Evolutionary conservation across 2,329 filamentous ascomycete species (phyloP), one percentile per base, ranked within the genome.

Genomic region (Hypoxylon sp.): DNA sequence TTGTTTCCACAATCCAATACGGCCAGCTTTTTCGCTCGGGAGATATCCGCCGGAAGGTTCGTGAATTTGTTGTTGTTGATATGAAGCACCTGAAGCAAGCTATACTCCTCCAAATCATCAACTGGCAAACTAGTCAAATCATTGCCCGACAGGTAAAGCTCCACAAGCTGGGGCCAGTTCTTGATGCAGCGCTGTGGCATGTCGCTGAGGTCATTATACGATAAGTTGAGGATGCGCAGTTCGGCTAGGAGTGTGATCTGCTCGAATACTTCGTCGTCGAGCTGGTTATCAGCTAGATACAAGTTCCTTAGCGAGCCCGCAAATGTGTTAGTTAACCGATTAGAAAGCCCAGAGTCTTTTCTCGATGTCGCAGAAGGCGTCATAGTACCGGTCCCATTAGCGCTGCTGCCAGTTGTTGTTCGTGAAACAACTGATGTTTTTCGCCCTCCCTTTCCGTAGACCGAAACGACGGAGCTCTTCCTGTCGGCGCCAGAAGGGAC

Each of bases 41-140:
- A 97, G 53, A 99, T 91, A 78, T 99, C 96, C 7, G 96, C 96
- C 1, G 96, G 96, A 19, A 99, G 85, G 35, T 97, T 97, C 74
- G 97, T 97, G 78, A 99, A 99, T 78, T 97, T 96, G 83, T 99
- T 99, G 78, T 92, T 93, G 82, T 99, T 99, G 82, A 99, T 93
- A 78, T 98, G 94, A 6, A 99, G 87, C 3, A 97, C 90, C 78
- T 96, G 94, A 42, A 99, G 85, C 56, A 93, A 88, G 75, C 92
- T 94, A 66, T 92, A 91, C 76, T 98, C 93, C 80, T 97, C 95
- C 50, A 99, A 84, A 75, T 99, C 96, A 80, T 99, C 96, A 0
- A 94, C 93, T 2, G 96, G 96, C 42, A 99, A 82, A 13, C 92
- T 95, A 0, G 94, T 97, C 60, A 99, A 84, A 74, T 97, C 94